Base-by-base conservation (phyloP, 2,329 filamentous ascomycete species). In the Colletotrichum tamarilloi region DNA sequence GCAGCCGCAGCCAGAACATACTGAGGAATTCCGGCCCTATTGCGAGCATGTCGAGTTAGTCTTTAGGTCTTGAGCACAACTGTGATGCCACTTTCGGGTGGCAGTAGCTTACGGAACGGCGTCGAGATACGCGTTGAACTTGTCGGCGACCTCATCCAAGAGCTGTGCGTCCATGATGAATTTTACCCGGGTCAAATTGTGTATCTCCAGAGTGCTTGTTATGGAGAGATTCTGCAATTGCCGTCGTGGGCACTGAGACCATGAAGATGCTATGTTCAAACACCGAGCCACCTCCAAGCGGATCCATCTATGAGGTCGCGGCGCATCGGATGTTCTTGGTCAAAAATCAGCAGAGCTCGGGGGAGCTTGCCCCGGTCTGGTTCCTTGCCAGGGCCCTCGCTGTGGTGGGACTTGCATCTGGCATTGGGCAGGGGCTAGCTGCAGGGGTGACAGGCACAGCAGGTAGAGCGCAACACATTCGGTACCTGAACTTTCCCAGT, bases 1-100 rank as follows among this genome's bases (percentile, higher is more conserved):
- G 79, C 79, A 58, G 80, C 7, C 12, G 80, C 35, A 35, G 81
- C 77, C 59, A 77, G 78, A 32, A 76, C 58, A 22, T 78, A 75
- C 55, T 83, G 82, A 22, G 83, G 38, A 16, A 26, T 6, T 26
- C 55, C 62, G 42, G 72, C 30, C n/a, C 72, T 74, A 32, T 32
- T 22, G 35, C 5, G 26, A 62, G 35, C 4, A 22, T 4, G 24
- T 57, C 19, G 6, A 59, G 24, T 74, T 38, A 72, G 67, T 35
- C 14, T 32, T n/a, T 26, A 28, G 60, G 19, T 22, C 30, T 55
- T 5, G 16, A 24, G 42, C 11, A 24, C 22, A 24, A 26, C 52
- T n/a, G 62, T 66, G 60, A 62, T 56, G 67, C 71, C 67, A 66
- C 42, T n/a, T 57, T 38, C n/a, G 67, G 56, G 22, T n/a, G 5